Base-by-base conservation (phyloP, 2,329 filamentous ascomycete genomes). In the Capronia americana region DNA sequence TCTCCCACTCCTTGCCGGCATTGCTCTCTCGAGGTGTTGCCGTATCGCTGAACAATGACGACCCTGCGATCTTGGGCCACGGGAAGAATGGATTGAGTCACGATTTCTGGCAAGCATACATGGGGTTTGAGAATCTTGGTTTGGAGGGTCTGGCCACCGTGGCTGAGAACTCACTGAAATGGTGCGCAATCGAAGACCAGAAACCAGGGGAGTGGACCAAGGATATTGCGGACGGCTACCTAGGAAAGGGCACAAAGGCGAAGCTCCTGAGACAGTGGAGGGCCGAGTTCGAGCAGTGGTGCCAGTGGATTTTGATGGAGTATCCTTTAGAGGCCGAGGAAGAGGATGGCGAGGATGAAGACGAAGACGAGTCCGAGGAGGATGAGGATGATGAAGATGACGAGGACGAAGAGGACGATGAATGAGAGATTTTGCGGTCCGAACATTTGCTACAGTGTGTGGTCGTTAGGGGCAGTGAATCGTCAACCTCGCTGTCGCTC, bases 81-180 rank as follows among this genome's bases (percentile, higher is more conserved):
- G 91, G 91, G 64, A 87, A 85, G 6, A 90, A 88, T 28, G 92
- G 92, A 44, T 89, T 95, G 85, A 94, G 91, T 1, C 92, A 96
- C 78, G 93, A 97, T 79, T 97, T 96, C 78, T 97, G 92, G 92
- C 92, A 96, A 78, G 90, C 91, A 1, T 81, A 97, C 23, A 93
- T 97, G 78, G 93, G 92, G 0, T 95, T 93, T 87, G 90, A 96
- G 66, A 97, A 96, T 74, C 85, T 97, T 14, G 95, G 93, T 0
- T 83, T 98, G 2, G 92, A 92, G 11, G 94, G 93, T 0, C 80
- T 98, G 60, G 94, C 91, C 0, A 91, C 89, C 64, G 83, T 99
- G 72, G 94, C 93, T 0, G 93, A 98, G 83, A 98, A 97, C 75
- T 96, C 92, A 71, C 88, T 98, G 53, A 86, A 92, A 48, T 98